Percentiles rank a stretch among this genome's conserved stretches.
Conservation (phyloP, 1,284 basidiomycete genomes). For the Lentinula novae-zelandiae region DNA sequence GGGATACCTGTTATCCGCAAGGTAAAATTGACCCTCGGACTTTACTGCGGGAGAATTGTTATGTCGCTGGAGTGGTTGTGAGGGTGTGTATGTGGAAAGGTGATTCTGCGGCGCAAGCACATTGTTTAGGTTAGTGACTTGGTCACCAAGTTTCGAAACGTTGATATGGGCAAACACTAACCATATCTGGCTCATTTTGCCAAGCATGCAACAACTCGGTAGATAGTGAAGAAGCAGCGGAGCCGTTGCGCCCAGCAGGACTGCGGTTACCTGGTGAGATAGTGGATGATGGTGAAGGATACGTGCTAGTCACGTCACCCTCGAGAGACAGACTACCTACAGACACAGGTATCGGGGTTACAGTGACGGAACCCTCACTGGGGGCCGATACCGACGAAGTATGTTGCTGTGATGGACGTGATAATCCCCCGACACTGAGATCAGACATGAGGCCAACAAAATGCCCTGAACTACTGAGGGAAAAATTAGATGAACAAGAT, state of each 20-base stretch:
- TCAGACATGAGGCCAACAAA: slow-evolving; percentile 45
- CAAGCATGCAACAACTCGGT: slow-evolving; percentile 47
- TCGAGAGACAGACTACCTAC: not conserved
- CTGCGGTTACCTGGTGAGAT: slow-evolving; percentile 37
- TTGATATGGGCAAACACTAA: slow-evolving; percentile 15
- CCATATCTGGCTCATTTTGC: slow-evolving; percentile 32
- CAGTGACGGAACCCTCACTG: slow-evolving; percentile 23
- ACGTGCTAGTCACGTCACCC: slow-evolving; percentile 23
- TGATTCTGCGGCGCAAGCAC: slow-evolving; percentile 6
- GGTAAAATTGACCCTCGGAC: slow-evolving; percentile 6
- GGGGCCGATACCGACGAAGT: slow-evolving; percentile 21
- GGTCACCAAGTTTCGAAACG: not conserved
- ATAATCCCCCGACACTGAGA: slow-evolving; percentile 38
- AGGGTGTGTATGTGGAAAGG: not conserved
- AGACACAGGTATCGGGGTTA: slow-evolving; percentile 10
- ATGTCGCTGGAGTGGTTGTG: slow-evolving; percentile 7
- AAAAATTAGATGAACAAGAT: slow-evolving; percentile 11
- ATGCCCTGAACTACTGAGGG: slow-evolving; percentile 28
- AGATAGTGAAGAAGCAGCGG: slow-evolving; percentile 24
- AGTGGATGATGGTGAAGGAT: slow-evolving; percentile 39
- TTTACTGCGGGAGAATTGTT: not conserved
- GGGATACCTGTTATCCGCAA: not conserved
- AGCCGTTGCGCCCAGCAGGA: slow-evolving; percentile 29
- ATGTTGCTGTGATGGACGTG: slow-evolving; percentile 22
- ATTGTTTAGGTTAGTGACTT: not conserved